Percentiles rank a stretch among this genome's conserved stretches.
phyloP scores from a whole-genome alignment of 2,329 filamentous ascomycete genomes.

The Ophiostoma himal-ulmi region DNA sequence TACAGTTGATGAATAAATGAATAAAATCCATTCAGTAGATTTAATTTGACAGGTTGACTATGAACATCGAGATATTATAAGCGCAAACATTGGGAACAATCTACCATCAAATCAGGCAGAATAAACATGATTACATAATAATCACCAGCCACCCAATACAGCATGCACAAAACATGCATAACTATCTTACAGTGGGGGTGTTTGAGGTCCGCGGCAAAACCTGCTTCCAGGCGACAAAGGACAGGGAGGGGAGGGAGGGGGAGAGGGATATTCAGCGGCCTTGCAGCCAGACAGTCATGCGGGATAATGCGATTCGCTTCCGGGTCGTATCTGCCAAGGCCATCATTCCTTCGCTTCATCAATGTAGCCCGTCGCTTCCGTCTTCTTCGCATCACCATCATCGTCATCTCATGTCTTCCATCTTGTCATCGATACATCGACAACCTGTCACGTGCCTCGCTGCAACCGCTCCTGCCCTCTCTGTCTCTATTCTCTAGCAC shows the following conservation, averaged over 20 bases:
- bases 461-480: not conserved
- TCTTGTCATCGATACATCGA: not conserved
- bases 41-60: too few relatives aligned
- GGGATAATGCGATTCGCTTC: not conserved
- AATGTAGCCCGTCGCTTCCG: not conserved
- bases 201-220: not conserved
- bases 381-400: not conserved
- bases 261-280: not conserved
- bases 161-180: not conserved
- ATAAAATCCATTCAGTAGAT: too few relatives aligned
- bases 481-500: not conserved
- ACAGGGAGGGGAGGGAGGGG: not conserved
- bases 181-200: not conserved
- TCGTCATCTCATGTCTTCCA: not conserved
- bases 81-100: not conserved
- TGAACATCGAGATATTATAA: too few relatives aligned
- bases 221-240: not conserved
- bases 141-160: too few relatives aligned
- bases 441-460: not conserved
- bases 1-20: too few relatives aligned
- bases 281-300: not conserved
- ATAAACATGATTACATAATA: not conserved
- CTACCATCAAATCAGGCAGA: too few relatives aligned
- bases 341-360: not conserved
- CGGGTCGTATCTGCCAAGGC: not conserved